phyloP scores from a whole-genome alignment of 805 yeast species.

The Zygosaccharomyces pseudorouxii region DNA sequence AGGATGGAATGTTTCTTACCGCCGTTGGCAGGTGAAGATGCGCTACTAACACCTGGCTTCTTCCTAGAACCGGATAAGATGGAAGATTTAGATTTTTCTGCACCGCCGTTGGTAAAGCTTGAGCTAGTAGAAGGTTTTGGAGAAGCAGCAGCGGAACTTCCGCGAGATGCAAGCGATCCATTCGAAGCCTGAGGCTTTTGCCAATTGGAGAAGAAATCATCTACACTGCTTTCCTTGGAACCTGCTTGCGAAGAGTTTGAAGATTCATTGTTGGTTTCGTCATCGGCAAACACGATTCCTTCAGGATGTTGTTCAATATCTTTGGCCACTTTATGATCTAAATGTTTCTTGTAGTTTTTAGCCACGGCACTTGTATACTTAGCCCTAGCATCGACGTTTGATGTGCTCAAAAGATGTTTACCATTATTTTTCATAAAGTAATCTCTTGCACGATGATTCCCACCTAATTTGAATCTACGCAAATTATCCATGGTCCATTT shows the following conservation, averaged over 20 bases:
- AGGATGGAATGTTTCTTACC: conserved; percentile 43
- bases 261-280: conserved; percentile 22
- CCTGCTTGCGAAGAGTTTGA: conserved; percentile 30
- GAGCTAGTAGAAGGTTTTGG: conserved; percentile 8
- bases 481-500: conserved; percentile 90
- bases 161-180: conserved; percentile 31
- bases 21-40: conserved; percentile 21
- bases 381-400: conserved; percentile 57
- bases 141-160: conserved; percentile 7
- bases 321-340: conserved; percentile 59
- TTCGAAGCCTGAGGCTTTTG: conserved; percentile 62
- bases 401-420: conserved; percentile 49
- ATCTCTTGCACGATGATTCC: conserved; percentile 81
- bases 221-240: conserved; percentile 46
- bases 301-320: conserved; percentile 75
- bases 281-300: conserved; percentile 48
- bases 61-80: conserved; percentile 30
- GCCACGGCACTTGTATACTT: conserved; percentile 83
- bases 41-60: conserved; percentile 17
- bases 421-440: conserved; percentile 85
- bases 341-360: conserved; percentile 70
- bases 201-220: conserved; percentile 91
- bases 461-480: conserved; percentile 90
- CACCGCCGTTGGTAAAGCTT: conserved; percentile 2
- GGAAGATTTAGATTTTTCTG: conserved; percentile 17